A percentile compares a stretch with the other conserved stretches of the same genome.
phyloP scores from a whole-genome alignment of 139 green algal genomes.

The Haematococcus lacustris region DNA sequence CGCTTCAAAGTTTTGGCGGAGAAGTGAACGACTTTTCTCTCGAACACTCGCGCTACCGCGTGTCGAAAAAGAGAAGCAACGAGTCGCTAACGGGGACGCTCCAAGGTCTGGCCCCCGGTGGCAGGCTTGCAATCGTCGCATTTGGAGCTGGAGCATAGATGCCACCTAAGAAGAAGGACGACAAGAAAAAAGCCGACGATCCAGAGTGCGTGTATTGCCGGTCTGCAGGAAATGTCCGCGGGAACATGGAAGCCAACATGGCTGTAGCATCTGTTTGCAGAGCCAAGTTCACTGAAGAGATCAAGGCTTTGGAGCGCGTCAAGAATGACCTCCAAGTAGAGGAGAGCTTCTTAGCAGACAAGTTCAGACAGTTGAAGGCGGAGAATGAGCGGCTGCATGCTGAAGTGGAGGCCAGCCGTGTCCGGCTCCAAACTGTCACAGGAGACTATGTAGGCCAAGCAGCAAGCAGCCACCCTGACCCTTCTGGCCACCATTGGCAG shows the following conservation, averaged over 20 bases:
- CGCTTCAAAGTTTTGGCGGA: too few species aligned
- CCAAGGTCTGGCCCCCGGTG: too few species aligned
- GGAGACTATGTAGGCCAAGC: slow-evolving; percentile 63
- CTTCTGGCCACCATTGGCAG: too few species aligned
- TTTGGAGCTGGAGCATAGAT: too few species aligned
- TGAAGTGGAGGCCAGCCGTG: slow-evolving; percentile 34
- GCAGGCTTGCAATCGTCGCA: too few species aligned
- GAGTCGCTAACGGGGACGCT: too few species aligned
- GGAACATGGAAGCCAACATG: background rate
- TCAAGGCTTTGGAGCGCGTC: slow-evolving; percentile 21
- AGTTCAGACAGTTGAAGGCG: slow-evolving; percentile 42
- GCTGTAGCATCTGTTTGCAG: background rate
- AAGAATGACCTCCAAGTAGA: slow-evolving; percentile 42
- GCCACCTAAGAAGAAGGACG: slow-evolving; percentile 41
- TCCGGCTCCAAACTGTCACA: slow-evolving; percentile 36
- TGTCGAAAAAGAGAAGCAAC: too few species aligned
- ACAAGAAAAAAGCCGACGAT: slow-evolving; percentile 35
- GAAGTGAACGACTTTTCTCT: too few species aligned
- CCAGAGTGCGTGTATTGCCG: slow-evolving; percentile 24
- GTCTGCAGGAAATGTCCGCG: background rate
- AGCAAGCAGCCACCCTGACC: too few species aligned
- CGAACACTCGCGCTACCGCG: too few species aligned
- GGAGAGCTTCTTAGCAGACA: slow-evolving; percentile 47
- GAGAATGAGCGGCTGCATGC: slow-evolving; percentile 42
- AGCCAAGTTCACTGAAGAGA: slow-evolving; percentile 30